A percentile compares a stretch with the other conserved stretches of the same genome.
Evolutionary conservation across 495 filamentous ascomycete species (phyloP).

Genomic region (Hyaloscypha hepaticicola): DNA sequence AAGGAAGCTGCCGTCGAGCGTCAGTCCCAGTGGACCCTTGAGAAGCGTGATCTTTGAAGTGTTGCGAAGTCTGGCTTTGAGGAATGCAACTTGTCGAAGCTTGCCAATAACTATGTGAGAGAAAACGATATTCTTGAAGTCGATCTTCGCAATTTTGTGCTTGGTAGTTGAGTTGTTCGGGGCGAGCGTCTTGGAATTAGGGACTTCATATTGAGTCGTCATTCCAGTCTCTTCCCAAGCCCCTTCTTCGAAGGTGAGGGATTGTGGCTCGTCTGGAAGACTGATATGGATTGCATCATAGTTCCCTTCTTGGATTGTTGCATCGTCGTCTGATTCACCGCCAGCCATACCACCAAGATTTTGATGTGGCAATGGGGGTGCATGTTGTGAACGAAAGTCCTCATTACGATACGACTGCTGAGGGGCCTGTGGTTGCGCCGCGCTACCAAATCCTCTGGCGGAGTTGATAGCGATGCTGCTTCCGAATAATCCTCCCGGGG

Average conservation of each 20-base stretch:
- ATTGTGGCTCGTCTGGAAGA: slow-evolving; percentile 8
- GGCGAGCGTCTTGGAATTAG: slow-evolving; percentile 47
- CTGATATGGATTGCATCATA: neutral
- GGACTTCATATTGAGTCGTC: slow-evolving; percentile 62
- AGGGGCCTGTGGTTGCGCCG: too few species aligned
- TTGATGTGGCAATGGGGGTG: too few species aligned
- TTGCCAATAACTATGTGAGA: slow-evolving; percentile 63
- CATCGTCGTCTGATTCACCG: neutral
- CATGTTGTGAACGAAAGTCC: too few species aligned
- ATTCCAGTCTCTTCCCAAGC: slow-evolving; percentile 52
- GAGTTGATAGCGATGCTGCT: too few species aligned
- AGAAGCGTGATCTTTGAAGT: slow-evolving; percentile 57
- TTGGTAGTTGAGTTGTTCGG: slow-evolving; percentile 43
- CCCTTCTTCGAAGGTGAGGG: slow-evolving; percentile 44
- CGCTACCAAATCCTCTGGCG: too few species aligned
- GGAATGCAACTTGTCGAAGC: slow-evolving; percentile 62
- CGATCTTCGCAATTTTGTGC: slow-evolving; percentile 47
- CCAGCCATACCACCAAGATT: too few species aligned
- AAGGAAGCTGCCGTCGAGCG: slow-evolving; percentile 67
- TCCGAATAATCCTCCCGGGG: too few species aligned
- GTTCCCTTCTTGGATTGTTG: neutral
- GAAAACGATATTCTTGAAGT: slow-evolving; percentile 43
- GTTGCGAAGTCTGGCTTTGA: slow-evolving; percentile 63
- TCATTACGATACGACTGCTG: too few species aligned
- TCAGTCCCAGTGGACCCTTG: slow-evolving; percentile 58